Conservation (phyloP, 345 rosid species). For the Eucalyptus dawsonii region DNA sequence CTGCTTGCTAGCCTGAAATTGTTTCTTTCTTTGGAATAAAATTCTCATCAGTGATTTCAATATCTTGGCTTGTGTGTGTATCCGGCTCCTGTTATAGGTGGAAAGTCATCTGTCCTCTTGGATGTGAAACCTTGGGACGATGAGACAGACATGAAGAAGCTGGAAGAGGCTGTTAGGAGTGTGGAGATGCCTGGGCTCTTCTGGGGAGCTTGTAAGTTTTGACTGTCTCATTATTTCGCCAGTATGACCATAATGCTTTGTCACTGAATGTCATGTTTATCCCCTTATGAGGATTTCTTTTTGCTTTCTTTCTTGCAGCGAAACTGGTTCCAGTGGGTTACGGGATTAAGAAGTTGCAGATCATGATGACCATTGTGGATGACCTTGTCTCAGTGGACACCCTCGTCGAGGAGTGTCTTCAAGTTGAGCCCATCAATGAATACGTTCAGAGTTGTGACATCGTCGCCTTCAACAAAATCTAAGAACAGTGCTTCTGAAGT, state of each 20-base stretch:
- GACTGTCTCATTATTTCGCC: neutral
- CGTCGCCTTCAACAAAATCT: constrained; percentile 93
- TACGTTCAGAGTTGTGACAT: constrained; percentile 90
- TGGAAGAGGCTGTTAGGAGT: constrained; percentile 60
- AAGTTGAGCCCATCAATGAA: constrained; percentile 67
- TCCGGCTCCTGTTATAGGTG: constrained; percentile 30
- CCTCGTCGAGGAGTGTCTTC: constrained; percentile 68
- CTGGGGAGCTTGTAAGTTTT: constrained; percentile 88
- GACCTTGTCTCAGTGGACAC: constrained; percentile 86
- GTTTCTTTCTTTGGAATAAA: neutral
- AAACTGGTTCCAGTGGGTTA: constrained; percentile 81
- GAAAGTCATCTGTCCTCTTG: constrained; percentile 84
- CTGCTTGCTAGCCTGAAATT: neutral
- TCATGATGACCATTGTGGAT: constrained; percentile 86
- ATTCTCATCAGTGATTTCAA: neutral
- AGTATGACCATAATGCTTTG: neutral
- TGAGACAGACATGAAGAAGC: constrained; percentile 95
- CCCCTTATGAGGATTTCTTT: neutral
- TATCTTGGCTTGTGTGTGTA: neutral
- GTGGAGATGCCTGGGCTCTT: constrained; percentile 78
- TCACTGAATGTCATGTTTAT: neutral
- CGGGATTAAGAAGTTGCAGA: constrained; percentile 83
- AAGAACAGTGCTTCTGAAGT: neutral
- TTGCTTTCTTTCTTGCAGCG: constrained; percentile 29
- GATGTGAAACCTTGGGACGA: constrained; percentile 98